Evolutionary conservation across 2,329 filamentous ascomycete species (phyloP), one percentile per base, ranked within the genome.

Genomic region (Colletotrichum costaricense): DNA sequence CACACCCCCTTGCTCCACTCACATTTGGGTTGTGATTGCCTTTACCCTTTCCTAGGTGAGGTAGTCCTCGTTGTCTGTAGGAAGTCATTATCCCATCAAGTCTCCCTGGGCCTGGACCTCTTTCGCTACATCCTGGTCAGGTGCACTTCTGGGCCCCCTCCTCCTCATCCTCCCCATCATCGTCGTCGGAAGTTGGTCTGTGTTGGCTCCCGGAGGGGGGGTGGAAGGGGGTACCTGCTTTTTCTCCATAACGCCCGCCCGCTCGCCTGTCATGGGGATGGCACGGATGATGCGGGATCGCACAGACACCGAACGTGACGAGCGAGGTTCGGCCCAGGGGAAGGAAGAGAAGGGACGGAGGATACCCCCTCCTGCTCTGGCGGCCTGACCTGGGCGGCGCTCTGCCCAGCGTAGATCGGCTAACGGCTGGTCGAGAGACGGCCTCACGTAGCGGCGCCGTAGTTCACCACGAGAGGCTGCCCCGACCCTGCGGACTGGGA

Each of bases 401-500:
- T 56, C 33, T 52, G 24, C 35, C 66, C 58, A 38, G 52, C 19
- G 58, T 30, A 30, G 65, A 69, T 72, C 52, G 65, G 65, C 70
- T 63, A 73, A 70, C 70, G 67, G 70, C 54, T 73, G 70, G 66
- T 55, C 63, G 54, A n/a, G 22, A 42, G 70, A 68, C 35, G 55
- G 63, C 30, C 30, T 22, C 33, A 62, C 24, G 46, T 73, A 69
- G 66, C 60, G 46, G 60, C 67, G 38, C 22, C 33, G 22, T 65
- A 64, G 66, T 35, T 33, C 67, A 55, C 59, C 54, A 56, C 26
- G n/a, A 33, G 67, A 70, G 67, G 69, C 70, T 59, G 70, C 70
- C 67, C 70, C 70, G 70, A 33, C 67, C 70, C 70, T 70, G 54
- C 59, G 70, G 70, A 28, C 60, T 65, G 70, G 70, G 55, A 73